Percentiles rank a stretch among this genome's conserved stretches.
Conservation (phyloP, 2,329 filamentous ascomycete species). For the Akanthomyces uredinophilus region DNA sequence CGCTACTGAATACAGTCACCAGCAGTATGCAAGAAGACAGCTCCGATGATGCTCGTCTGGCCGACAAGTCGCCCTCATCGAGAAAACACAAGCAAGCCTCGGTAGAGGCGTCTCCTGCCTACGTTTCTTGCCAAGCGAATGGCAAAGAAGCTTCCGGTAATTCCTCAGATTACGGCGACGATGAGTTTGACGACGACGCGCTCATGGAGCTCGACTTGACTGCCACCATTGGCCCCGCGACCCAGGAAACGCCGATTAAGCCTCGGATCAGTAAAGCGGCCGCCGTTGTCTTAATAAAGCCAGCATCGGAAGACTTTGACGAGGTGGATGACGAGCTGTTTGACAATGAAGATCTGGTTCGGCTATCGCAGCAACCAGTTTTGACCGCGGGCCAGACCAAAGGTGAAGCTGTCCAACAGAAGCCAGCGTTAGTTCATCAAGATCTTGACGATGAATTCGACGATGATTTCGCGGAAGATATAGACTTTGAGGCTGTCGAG, state of each 20-base stretch:
- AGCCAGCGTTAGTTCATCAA: neutral
- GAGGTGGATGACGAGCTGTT: slow-evolving; percentile 61
- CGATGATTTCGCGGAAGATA: slow-evolving; percentile 58
- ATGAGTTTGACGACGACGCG: slow-evolving; percentile 56
- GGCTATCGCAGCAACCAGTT: slow-evolving; percentile 15
- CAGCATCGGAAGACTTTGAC: slow-evolving; percentile 55
- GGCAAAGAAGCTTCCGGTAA: slow-evolving; percentile 14
- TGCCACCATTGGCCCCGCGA: slow-evolving; percentile 23
- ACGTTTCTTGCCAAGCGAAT: slow-evolving; percentile 1
- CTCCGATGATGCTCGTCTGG: slow-evolving; percentile 26
- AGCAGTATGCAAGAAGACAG: slow-evolving; percentile 44
- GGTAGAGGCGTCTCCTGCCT: neutral
- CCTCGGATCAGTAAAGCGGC: slow-evolving; percentile 16
- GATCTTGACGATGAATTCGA: slow-evolving; percentile 30
- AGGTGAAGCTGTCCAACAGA: slow-evolving; percentile 12
- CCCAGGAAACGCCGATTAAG: slow-evolving; percentile 19
- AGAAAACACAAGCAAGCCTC: slow-evolving; percentile 30
- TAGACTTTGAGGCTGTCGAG: slow-evolving; percentile 75
- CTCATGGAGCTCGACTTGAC: slow-evolving; percentile 50
- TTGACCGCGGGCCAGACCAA: neutral
- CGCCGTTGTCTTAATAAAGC: slow-evolving; percentile 15
- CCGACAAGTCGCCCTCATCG: slow-evolving; percentile 39
- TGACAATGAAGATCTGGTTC: slow-evolving; percentile 34
- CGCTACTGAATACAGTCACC: slow-evolving; percentile 62
- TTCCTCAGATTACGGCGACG: slow-evolving; percentile 49